These are phyloP conservation scores for Boletus sensibilis DNA, from an alignment of 768 basidiomycete species.

Conservation along the genomic window DNA sequence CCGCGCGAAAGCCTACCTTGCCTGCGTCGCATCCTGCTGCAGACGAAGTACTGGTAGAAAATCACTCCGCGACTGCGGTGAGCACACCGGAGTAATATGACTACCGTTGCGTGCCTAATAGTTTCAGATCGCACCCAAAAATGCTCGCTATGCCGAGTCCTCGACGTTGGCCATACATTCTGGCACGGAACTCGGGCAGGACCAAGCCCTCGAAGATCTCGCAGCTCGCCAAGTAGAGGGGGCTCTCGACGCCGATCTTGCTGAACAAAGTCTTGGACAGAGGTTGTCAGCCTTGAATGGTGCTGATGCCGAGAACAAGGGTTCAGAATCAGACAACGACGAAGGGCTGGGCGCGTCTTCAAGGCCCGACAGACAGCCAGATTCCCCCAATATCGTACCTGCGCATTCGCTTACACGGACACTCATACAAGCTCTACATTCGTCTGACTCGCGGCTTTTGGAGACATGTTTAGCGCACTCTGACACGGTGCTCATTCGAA, in stretches of 20 bases:
- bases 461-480: constrained; percentile 87
- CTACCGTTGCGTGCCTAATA: constrained; percentile 18
- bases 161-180: constrained; percentile 60
- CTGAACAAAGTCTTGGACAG: constrained; percentile 90
- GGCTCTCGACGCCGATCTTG: constrained; percentile 76
- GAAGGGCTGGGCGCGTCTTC: constrained; percentile 38
- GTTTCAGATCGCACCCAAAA: constrained; percentile 44
- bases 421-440: constrained; percentile 94
- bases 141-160: constrained; percentile 64
- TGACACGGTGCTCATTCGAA: constrained; percentile 74
- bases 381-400: constrained; percentile 51
- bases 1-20: constrained; percentile 20
- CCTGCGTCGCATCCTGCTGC: background rate
- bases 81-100: background rate
- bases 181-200: constrained; percentile 65
- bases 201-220: constrained; percentile 50
- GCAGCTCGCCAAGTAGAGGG: constrained; percentile 57
- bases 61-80: constrained; percentile 18
- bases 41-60: constrained; percentile 29
- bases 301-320: constrained; percentile 37
- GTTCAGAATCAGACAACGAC: constrained; percentile 45
- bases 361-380: constrained; percentile 15
- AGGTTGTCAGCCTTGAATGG: constrained; percentile 75
- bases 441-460: constrained; percentile 82
- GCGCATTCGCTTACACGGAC: constrained; percentile 90